These are phyloP conservation scores for Leptographium wingfieldii DNA, from an alignment of 2,329 filamentous ascomycete genomes.

Conservation along the genomic window DNA sequence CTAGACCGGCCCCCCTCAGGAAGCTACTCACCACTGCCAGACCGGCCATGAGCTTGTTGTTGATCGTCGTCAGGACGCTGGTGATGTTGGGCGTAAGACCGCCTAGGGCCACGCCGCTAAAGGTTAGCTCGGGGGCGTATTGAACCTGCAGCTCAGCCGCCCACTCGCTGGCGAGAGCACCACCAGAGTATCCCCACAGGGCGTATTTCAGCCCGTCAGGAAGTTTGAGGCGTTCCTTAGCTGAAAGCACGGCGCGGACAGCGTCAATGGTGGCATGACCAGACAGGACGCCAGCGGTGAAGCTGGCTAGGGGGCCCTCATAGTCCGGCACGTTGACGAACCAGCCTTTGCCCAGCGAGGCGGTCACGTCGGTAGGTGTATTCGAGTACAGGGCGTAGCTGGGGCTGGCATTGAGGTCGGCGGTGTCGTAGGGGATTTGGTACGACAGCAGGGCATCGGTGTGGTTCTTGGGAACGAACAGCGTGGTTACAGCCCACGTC, in stretches of 20 bases:
- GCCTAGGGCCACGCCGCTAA: slow-evolving; percentile 32
- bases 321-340: slow-evolving; percentile 32
- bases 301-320: slow-evolving; percentile 28
- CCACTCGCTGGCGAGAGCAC: slow-evolving; percentile 35
- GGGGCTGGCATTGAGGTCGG: slow-evolving; percentile 24
- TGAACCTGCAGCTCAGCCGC: slow-evolving; percentile 32
- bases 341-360: slow-evolving; percentile 28
- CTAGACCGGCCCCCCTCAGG: too few relatives aligned
- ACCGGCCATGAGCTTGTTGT: slow-evolving; percentile 20
- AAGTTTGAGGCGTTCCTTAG: slow-evolving; percentile 12
- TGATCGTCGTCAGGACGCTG: slow-evolving; percentile 20
- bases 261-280: slow-evolving; percentile 31
- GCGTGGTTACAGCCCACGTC: slow-evolving; percentile 26
- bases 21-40: slow-evolving; percentile 19
- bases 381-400: slow-evolving; percentile 20
- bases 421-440: slow-evolving; percentile 27
- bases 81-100: slow-evolving; percentile 30
- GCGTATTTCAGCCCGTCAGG: slow-evolving; percentile 10
- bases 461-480: slow-evolving; percentile 17
- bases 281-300: slow-evolving; percentile 26
- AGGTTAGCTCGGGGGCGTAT: slow-evolving; percentile 34
- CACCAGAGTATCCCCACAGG: slow-evolving; percentile 42
- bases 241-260: slow-evolving; percentile 25
- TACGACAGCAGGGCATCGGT: slow-evolving; percentile 24
- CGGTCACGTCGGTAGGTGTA: slow-evolving; percentile 16